Base-by-base conservation (phyloP, 805 yeast species). In the Sugiyamaella qingdaonensis region DNA sequence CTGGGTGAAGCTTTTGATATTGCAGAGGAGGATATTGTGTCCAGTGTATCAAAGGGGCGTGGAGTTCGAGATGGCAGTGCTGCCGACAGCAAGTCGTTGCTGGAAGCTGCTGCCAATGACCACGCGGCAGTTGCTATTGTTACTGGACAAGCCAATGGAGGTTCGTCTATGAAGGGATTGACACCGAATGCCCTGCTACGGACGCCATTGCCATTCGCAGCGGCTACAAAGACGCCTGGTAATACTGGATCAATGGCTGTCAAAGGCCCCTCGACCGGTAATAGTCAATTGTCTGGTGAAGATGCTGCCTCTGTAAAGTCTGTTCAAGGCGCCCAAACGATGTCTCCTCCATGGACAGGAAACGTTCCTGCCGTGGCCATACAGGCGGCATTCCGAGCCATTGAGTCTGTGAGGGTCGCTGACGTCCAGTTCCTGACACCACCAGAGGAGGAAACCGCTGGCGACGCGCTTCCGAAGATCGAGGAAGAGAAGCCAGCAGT, bases 1-100 rank as follows among this genome's bases (percentile, higher is more conserved):
- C 61, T 69, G 29, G 71, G 69, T 3, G 67, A 70, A 14, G 67
- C 66, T 9, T 57, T 69, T 47, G 69, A 67, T 49, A 64, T 66
- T 11, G 49, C 65, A 5, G 64, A 67, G 10, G 67, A 64, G 19
- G 71, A 66, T 35, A 58, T 66, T 27, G 35, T 36, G 11, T 34
- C 31, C 10, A 53, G 52, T n/a, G 51, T 56, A 31, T 27, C 45
- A 9, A 44, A 46, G 45, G 46, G 48, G 32, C 21, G 47, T 42
- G 34, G 31, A 8, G 19, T 39, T 19, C 43, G 36, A 13, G 48
- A 35, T 46, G 46, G 43, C 18, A 46, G 10, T 19, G 19, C 34
- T 36, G n/a, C 49, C 4, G 43, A 39, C 24, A 39, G 43, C 21
- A 18, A 35, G 34, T 18, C 47, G 2, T 27, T 39, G 10, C 36